Conservation (phyloP, 306 rosid species). For the Pyrus pyrifolia region DNA sequence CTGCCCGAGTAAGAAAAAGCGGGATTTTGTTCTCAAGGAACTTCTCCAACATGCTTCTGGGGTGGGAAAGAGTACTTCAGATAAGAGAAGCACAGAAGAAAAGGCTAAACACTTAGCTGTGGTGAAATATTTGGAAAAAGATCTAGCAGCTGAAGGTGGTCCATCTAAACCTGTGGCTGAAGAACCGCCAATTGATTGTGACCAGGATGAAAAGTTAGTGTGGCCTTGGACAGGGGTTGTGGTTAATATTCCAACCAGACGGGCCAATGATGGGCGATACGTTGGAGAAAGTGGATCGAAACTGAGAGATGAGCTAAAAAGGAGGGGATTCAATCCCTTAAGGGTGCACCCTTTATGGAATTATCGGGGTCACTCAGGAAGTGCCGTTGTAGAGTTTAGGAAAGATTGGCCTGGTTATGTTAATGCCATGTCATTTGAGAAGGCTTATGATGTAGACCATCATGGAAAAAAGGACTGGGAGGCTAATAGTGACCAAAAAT, state of each 20-base stretch:
- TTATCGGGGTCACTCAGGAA: conserved; percentile 71
- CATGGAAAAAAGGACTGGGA: conserved; percentile 76
- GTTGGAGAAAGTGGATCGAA: conserved; percentile 89
- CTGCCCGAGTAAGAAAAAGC: conserved; percentile 59
- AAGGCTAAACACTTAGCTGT: conserved; percentile 86
- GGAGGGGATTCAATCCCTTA: conserved; percentile 65
- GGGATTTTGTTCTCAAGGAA: conserved; percentile 48
- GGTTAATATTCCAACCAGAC: conserved; percentile 70
- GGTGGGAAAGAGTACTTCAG: conserved; percentile 77
- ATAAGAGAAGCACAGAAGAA: conserved; percentile 59
- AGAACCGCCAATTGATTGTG: conserved; percentile 33
- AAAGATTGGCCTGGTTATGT: conserved; percentile 77
- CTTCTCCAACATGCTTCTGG: conserved; percentile 87
- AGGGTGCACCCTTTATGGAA: conserved; percentile 66
- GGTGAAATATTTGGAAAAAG: conserved; percentile 54
- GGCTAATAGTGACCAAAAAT: conserved; percentile 34
- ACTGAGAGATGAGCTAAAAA: conserved; percentile 70
- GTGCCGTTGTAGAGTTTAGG: conserved; percentile 71
- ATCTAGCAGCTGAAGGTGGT: conserved; percentile 36
- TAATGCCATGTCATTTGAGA: conserved; percentile 81
- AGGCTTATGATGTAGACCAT: conserved; percentile 58
- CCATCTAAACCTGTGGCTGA: conserved; percentile 38
- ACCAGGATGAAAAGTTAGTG: conserved; percentile 63
- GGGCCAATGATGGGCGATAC: conserved; percentile 50
- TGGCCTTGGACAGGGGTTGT: conserved; percentile 96